Conservation (phyloP, 768 basidiomycete species). For the Sporobolomyces phaffii region DNA sequence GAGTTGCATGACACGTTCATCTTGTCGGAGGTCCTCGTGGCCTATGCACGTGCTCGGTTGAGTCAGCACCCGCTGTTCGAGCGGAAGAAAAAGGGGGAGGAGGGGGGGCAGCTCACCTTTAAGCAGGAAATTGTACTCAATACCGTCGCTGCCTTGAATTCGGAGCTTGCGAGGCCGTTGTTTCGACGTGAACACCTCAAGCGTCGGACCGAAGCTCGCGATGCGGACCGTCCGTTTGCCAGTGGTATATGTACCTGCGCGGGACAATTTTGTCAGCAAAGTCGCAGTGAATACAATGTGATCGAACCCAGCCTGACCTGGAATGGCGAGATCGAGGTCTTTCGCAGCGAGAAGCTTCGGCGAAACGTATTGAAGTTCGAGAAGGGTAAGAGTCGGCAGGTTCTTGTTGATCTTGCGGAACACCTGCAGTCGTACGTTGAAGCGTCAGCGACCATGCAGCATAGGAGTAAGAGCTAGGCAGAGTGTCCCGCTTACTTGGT, state of each 20-base stretch:
- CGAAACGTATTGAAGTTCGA: slow-evolving; percentile 96
- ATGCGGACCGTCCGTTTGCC: slow-evolving; percentile 79
- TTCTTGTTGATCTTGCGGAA: slow-evolving; percentile 96
- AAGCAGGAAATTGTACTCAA: slow-evolving; percentile 82
- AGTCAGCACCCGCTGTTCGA: too few species aligned
- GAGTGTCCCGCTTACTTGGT: slow-evolving; percentile 72
- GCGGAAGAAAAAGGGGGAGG: neutral
- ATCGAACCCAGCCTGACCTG: slow-evolving; percentile 56
- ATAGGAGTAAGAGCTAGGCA: neutral
- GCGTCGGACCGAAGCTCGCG: slow-evolving; percentile 73
- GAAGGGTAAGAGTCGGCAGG: slow-evolving; percentile 66
- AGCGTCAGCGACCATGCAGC: neutral
- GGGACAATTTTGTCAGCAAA: too few species aligned
- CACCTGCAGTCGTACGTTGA: slow-evolving; percentile 53
- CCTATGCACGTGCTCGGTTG: slow-evolving; percentile 51
- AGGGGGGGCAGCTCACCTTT: slow-evolving; percentile 64
- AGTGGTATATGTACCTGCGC: slow-evolving; percentile 78
- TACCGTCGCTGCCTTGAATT: slow-evolving; percentile 81
- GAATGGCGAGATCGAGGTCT: slow-evolving; percentile 89
- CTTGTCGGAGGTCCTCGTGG: slow-evolving; percentile 97
- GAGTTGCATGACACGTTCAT: slow-evolving; percentile 98
- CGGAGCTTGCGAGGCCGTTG: slow-evolving; percentile 86
- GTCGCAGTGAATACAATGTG: too few species aligned
- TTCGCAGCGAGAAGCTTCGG: slow-evolving; percentile 81
- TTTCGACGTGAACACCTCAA: slow-evolving; percentile 91